Percentiles rank a stretch among this genome's conserved stretches.
Conservation (phyloP, 148 eudicot species). For the Arctostaphylos glauca region DNA sequence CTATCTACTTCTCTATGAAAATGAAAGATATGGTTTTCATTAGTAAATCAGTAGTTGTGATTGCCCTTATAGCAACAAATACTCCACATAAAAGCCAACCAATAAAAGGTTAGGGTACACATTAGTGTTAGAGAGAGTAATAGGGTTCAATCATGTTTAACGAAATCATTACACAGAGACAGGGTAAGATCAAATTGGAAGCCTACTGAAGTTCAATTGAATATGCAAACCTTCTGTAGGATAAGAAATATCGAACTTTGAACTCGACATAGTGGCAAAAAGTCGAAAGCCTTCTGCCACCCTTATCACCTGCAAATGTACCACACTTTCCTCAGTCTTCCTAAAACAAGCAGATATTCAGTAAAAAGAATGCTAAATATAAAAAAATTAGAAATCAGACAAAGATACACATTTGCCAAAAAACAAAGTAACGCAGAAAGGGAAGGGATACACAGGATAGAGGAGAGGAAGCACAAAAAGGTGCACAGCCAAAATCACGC, state of each 20-base stretch:
- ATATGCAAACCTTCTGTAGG: slow-evolving; percentile 55
- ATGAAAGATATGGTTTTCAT: neutral
- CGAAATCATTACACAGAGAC: neutral
- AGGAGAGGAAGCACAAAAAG: neutral
- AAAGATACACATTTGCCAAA: neutral
- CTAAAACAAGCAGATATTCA: neutral
- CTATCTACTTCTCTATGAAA: neutral
- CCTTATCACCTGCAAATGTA: slow-evolving; percentile 62
- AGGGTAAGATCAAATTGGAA: neutral
- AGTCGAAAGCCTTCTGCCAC: slow-evolving; percentile 74
- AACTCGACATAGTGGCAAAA: slow-evolving; percentile 80
- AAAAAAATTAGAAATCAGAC: neutral
- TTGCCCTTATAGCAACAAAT: neutral
- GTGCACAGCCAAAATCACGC: neutral
- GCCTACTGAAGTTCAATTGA: slow-evolving; percentile 3
- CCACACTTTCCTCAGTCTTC: neutral
- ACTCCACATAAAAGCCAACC: neutral
- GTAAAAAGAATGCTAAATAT: neutral
- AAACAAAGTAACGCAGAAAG: neutral
- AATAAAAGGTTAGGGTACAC: neutral
- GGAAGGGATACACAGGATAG: neutral
- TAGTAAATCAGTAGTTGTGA: neutral
- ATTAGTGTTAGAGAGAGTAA: neutral
- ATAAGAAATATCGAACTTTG: slow-evolving; percentile 49
- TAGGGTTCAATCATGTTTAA: neutral